Conservation (phyloP, 2,329 filamentous ascomycete species). For the Pseudogymnoascus sp. region DNA sequence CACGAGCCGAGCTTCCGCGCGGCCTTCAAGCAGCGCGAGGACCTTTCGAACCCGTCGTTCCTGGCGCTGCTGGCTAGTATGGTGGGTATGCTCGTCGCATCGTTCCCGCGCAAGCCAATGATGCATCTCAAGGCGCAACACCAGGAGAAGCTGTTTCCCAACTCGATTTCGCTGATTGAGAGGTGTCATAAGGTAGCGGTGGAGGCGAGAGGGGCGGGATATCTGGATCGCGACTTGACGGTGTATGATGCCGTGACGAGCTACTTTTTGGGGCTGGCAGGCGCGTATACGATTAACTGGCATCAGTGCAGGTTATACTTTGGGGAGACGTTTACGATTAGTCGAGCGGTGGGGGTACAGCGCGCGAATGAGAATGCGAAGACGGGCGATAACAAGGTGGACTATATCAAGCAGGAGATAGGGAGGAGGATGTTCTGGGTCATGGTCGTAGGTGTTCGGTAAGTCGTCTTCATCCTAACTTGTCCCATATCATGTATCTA, state of each 20-base stretch:
- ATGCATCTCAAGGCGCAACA: slow-evolving; percentile 61
- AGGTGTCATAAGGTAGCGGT: slow-evolving; percentile 63
- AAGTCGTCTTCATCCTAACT: slow-evolving; percentile 21
- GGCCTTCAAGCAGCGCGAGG: slow-evolving; percentile 58
- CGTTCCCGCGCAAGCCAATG: slow-evolving; percentile 64
- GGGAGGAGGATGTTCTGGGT: slow-evolving; percentile 80
- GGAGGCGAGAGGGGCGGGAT: slow-evolving; percentile 53
- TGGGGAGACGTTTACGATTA: slow-evolving; percentile 61
- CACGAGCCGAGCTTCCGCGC: slow-evolving; percentile 70
- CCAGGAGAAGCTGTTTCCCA: slow-evolving; percentile 56
- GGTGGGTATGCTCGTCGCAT: slow-evolving; percentile 65
- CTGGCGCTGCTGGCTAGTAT: slow-evolving; percentile 65
- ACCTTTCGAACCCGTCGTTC: slow-evolving; percentile 58
- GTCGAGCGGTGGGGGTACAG: slow-evolving; percentile 58
- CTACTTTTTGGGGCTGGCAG: slow-evolving; percentile 63
- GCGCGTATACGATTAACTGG: slow-evolving; percentile 60
- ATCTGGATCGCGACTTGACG: slow-evolving; percentile 46
- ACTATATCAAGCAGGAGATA: slow-evolving; percentile 65
- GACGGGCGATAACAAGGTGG: slow-evolving; percentile 31
- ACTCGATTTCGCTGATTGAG: slow-evolving; percentile 60
- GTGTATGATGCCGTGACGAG: slow-evolving; percentile 62
- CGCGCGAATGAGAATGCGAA: slow-evolving; percentile 37
- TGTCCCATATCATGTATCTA: slow-evolving; percentile 12
- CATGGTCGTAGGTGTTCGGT: slow-evolving; percentile 65
- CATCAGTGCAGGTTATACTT: slow-evolving; percentile 62